phyloP scores from a whole-genome alignment of 768 basidiomycete genomes.

The Ramaria sp. region DNA sequence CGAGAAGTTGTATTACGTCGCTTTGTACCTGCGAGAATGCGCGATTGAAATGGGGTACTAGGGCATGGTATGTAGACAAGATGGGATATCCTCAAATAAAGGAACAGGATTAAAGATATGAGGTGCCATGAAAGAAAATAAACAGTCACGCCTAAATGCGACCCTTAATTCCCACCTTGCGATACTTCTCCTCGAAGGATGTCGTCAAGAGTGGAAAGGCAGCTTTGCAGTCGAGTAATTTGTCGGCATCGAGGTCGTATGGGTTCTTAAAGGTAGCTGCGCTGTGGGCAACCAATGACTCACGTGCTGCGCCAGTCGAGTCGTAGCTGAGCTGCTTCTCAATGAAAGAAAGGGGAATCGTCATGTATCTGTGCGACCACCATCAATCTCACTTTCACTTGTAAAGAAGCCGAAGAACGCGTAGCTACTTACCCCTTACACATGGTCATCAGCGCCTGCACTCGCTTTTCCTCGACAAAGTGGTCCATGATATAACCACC shows the following conservation, averaged over 20 bases:
- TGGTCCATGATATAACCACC: constrained; percentile 99
- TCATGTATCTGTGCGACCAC: constrained; percentile 54
- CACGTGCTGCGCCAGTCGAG: constrained; percentile 42
- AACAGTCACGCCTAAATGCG: constrained; percentile 49
- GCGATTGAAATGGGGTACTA: constrained; percentile 42
- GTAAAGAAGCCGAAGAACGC: not conserved
- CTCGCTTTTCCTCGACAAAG: constrained; percentile 86
- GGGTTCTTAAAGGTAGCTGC: constrained; percentile 60
- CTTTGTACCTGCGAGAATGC: constrained; percentile 88
- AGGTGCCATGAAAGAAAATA: constrained; percentile 9
- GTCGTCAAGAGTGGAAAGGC: constrained; percentile 45
- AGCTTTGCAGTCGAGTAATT: constrained; percentile 62
- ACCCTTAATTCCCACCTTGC: constrained; percentile 84
- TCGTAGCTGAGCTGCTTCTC: constrained; percentile 82
- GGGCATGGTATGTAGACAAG: not conserved
- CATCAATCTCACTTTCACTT: constrained; percentile 3
- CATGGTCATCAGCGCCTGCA: constrained; percentile 79
- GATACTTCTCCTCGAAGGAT: constrained; percentile 70
- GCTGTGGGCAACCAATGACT: constrained; percentile 63
- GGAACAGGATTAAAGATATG: constrained; percentile 14
- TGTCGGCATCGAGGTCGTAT: constrained; percentile 47
- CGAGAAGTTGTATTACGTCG: constrained; percentile 76
- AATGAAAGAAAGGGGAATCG: constrained; percentile 68
- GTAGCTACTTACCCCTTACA: constrained; percentile 71
- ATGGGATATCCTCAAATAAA: not conserved